Evolutionary conservation across 2,329 filamentous ascomycete genomes (phyloP), one percentile per base, ranked within the genome.

Genomic region (Fusarium sp.): DNA sequence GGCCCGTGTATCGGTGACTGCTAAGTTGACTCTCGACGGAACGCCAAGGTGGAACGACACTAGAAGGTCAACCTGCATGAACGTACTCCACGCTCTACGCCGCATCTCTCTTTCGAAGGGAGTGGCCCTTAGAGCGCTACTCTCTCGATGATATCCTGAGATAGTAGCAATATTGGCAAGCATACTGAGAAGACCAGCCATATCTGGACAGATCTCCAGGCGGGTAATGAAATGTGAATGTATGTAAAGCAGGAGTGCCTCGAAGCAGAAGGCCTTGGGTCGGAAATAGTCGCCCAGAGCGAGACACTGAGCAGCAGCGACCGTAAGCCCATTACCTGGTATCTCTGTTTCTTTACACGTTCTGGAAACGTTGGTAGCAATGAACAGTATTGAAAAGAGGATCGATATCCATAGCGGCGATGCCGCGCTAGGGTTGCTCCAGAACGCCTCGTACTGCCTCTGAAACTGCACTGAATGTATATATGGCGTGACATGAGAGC

Each of bases 371-470:
- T 41, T 41, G 4, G 32, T 10, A 12, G 54, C 7, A 16, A 57
- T 57, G 45, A 28, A 57, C 14, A 57, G 32, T 1, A 57, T 25
- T 4, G 54, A 51, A 25, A 57, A 57, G 6, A 57, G 45, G 1
- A 32, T 57, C 0, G 45, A 57, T 8, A 51, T 51, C 54, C 54
- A 50, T 7, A 57, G 45, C 1, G 54, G 45, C 4, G 32, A 51
- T 13, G 45, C 20, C 2, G 25, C 11, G 4, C 8, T 3, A 20
- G 45, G 45, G 2, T 57, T 16, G 2, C 2, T 41, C 54, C 54
- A 57, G n/a, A 57, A 57, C 1, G 45, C 25, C 8, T 57, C 32
- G 4, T 51, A 57, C 32, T 57, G 45, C 45, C 45, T 50, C 23
- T 27, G 54, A n/a, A 50, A 57, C 2, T 50, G 54, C 4, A 28